Evolutionary conservation across 108 stramenopile species (phyloP), one percentile per base, ranked within the genome.

Genomic region (Chaetoceros tenuissimus): DNA sequence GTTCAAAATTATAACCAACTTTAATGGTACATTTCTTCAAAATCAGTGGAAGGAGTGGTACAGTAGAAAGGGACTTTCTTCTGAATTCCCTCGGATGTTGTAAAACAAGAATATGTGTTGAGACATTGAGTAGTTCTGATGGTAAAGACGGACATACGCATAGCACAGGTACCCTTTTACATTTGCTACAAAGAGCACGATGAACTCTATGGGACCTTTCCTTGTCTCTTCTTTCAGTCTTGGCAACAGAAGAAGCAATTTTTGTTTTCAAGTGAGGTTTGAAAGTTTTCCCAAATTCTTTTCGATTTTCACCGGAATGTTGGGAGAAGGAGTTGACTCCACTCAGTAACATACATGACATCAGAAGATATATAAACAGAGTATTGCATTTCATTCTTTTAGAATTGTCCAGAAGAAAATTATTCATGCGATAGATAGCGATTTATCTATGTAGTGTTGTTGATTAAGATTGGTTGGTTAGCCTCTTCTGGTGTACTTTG

Each of bases 51-150:
- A 81, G 24, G 13, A 81, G 55, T 24, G 80, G 80, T 22, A 77
- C 73, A 2, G 80, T 81, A 1, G 75, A 77, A 19, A 77, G 57
- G 0, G 62, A 64, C 30, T 71, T 68, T 20, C 73, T 65, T 34
- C 80, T 64, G 53, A 71, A 77, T 71, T 80, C 79, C n/a, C 51
- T 54, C 0, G 79, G 79, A 66, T 80, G 79, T 31, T 80, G 79
- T 28, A 80, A 47, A 24, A 80, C 55, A 46, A 80, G 49, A 3
- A 79, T 46, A 7, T 66, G 19, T 29, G 77, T 78, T 27, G 55
- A 17, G 50, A 66, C 53, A 25, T 3, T 18, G 23, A 71, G 54
- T 40, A 57, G 62, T 43, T 59, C 31, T 7, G 1, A 1, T 21
- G 73, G 70, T 19, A 78, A 58, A 16, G 44, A 51, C 23, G 66